These are phyloP conservation scores for Zygoascus bituminiphila DNA, from an alignment of 805 yeast genomes.

Conservation along the genomic window DNA sequence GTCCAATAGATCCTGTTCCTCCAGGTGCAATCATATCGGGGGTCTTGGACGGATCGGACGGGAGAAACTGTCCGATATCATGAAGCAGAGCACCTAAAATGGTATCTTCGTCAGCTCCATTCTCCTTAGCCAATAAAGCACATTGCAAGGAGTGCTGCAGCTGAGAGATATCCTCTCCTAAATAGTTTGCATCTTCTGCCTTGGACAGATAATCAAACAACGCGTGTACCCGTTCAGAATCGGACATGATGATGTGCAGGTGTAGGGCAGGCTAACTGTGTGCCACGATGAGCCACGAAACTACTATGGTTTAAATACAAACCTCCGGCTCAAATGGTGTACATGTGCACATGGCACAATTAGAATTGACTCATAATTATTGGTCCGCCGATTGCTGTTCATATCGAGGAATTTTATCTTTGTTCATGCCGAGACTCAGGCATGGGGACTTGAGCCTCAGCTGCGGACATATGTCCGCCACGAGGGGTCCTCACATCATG, in stretches of 20 bases:
- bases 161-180: constrained; percentile 13
- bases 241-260: neutral
- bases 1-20: constrained; percentile 5
- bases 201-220: constrained; percentile 8
- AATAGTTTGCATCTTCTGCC: constrained; percentile 11
- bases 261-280: neutral
- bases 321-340: neutral
- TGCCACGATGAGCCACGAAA: too few species aligned
- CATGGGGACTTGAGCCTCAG: neutral
- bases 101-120: constrained; percentile 12
- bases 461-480: neutral
- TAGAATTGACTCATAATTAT: neutral
- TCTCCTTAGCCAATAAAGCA: constrained; percentile 9
- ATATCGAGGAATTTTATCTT: neutral
- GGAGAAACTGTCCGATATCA: constrained; percentile 11
- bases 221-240: constrained; percentile 4
- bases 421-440: neutral
- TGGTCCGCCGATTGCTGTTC: neutral
- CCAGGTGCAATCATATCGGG: constrained; percentile 8
- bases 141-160: constrained; percentile 13
- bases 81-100: constrained; percentile 11
- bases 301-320: too few species aligned
- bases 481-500: too few species aligned
- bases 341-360: neutral
- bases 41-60: constrained; percentile 4